Base-by-base conservation (phyloP, 495 filamentous ascomycete species). In the Cairneyella variabilis region DNA sequence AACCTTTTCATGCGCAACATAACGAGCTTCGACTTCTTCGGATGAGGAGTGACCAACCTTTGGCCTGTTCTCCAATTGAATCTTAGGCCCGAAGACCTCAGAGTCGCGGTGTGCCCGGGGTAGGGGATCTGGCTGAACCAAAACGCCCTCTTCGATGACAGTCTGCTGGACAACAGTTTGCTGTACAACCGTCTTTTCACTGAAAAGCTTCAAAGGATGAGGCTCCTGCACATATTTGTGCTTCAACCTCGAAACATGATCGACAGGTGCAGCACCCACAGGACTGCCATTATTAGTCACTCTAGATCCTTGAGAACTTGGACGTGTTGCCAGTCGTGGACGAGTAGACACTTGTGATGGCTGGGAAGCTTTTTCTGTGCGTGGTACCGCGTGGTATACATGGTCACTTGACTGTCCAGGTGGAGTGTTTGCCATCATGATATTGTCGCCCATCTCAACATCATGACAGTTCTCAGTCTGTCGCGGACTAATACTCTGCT, bases 211-310 rank as follows among this genome's bases (percentile, higher is more conserved):
- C 1, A n/a, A n/a, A n/a, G n/a, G n/a, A n/a, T n/a, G n/a, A n/a
- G n/a, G n/a, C n/a, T n/a, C n/a, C n/a, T n/a, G n/a, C n/a, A n/a
- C n/a, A n/a, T n/a, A n/a, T n/a, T n/a, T n/a, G 41, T 48, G 2
- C 42, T 51, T 42, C 9, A 53, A 14, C 27, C 50, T 51, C 9
- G 48, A 12, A 36, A 64, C 48, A 26, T 57, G 47, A 36, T 58
- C 54, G 26, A 51, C 26, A 16, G 42, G 34, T 16, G 27, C 9
- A 7, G 50, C 18, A 21, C 59, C 54, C 16, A 60, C 47, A 3
- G 68, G 68, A 45, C 68, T 69, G 9, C 68, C 65, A 51, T 68
- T 64, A 9, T 56, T 43, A 40, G 59, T 43, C 17, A 71, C 64
- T 16, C 56, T 45, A 26, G 68, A 65, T 25, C 38, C 48, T 42